Conservation (phyloP, 805 yeast species). For the Clavispora fructus region DNA sequence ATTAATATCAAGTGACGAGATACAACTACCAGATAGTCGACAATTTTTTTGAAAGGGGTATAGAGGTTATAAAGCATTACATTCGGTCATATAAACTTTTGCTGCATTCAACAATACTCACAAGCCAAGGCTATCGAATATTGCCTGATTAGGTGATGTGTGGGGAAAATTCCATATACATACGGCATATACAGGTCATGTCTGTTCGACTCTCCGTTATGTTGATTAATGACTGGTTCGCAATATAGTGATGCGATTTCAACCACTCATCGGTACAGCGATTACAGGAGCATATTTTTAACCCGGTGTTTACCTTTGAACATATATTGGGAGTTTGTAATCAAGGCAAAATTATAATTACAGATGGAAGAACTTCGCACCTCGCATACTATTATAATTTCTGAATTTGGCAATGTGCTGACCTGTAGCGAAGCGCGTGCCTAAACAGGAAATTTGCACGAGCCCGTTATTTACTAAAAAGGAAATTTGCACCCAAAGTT, state of each 20-base stretch:
- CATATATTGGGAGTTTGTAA: too few species aligned
- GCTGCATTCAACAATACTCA: neutral
- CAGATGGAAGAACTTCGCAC: neutral
- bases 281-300: too few species aligned
- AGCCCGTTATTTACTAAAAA: neutral
- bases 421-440: neutral
- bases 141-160: neutral
- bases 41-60: neutral
- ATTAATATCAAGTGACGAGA: neutral
- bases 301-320: too few species aligned
- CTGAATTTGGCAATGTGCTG: neutral
- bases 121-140: neutral
- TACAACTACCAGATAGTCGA: neutral
- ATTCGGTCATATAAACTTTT: neutral
- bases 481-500: slow-evolving; percentile 2
- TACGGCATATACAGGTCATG: neutral
- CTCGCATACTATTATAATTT: neutral
- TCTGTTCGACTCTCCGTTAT: too few species aligned
- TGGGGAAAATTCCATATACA: neutral
- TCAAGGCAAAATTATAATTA: too few species aligned
- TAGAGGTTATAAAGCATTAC: neutral
- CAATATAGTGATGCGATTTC: too few species aligned
- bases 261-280: too few species aligned
- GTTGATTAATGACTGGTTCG: too few species aligned
- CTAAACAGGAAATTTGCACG: neutral